These are phyloP conservation scores for Penicillium verrucosum DNA, from an alignment of 2,329 filamentous ascomycete genomes.

Conservation along the genomic window DNA sequence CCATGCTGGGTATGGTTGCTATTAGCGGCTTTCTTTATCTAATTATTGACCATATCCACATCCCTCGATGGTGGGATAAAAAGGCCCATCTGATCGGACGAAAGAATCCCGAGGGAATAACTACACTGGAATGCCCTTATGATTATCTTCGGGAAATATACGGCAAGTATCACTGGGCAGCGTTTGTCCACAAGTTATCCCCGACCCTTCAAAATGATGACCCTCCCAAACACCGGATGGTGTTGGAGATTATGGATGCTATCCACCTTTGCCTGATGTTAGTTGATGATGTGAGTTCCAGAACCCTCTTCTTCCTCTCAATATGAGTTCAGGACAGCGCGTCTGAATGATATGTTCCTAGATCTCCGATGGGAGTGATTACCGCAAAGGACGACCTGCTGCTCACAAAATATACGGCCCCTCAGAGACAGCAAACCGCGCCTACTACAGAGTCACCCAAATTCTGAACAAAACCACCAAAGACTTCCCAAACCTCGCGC, in stretches of 20 bases:
- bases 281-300: background rate
- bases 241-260: background rate
- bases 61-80: background rate
- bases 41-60: background rate
- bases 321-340: background rate
- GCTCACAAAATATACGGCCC: background rate
- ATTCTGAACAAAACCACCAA: background rate
- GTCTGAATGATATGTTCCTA: background rate
- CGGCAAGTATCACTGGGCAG: background rate
- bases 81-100: background rate
- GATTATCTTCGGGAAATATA: background rate
- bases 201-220: background rate
- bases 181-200: background rate
- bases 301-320: background rate
- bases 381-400: background rate
- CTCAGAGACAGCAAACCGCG: background rate
- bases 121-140: background rate
- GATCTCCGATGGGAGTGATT: background rate
- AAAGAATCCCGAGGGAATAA: background rate
- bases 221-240: background rate
- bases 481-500: background rate
- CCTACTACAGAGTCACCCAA: background rate
- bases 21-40: background rate
- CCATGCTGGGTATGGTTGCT: background rate
- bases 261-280: background rate